Conservation (phyloP, 768 basidiomycete species). For the Rubroboletus satanas region DNA sequence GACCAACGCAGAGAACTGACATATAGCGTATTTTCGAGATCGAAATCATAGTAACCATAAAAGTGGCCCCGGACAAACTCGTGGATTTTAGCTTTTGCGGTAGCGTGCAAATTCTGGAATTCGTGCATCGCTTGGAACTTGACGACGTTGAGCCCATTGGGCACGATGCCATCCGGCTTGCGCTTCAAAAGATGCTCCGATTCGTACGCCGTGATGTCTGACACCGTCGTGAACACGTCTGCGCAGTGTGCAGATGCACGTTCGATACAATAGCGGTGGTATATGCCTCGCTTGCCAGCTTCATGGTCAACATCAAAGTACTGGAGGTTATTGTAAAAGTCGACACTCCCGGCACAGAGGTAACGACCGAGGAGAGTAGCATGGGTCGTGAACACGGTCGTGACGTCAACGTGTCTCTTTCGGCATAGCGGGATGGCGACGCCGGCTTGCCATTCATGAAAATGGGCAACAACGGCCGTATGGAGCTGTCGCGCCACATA, state of each 20-base stretch:
- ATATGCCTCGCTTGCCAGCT: conserved; percentile 98
- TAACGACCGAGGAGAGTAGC: conserved; percentile 98
- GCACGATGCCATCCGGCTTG: conserved; percentile 95
- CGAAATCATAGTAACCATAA: conserved; percentile 96
- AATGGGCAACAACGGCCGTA: conserved; percentile 92
- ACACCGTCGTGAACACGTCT: conserved; percentile 97
- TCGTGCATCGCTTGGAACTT: conserved; percentile 99
- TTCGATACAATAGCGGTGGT: conserved; percentile 97
- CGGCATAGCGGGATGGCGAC: conserved; percentile 92
- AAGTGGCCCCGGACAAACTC: conserved; percentile 98
- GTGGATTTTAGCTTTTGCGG: conserved; percentile 95
- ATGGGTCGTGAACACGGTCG: conserved; percentile 98
- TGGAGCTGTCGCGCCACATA: conserved; percentile 77
- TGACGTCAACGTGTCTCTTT: conserved; percentile 96
- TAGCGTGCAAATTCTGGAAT: conserved; percentile 93
- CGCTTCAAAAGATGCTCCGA: conserved; percentile 93
- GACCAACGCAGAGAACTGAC: conserved; percentile 37
- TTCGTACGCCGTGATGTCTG: conserved; percentile 98
- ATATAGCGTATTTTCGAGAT: conserved; percentile 87
- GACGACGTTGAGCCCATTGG: conserved; percentile 96
- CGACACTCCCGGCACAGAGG: conserved; percentile 95
- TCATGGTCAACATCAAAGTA: conserved; percentile 99
- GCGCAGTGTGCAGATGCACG: conserved; percentile 91
- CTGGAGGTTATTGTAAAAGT: conserved; percentile 99
- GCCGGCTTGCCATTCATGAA: conserved; percentile 99